Percentiles rank a stretch among this genome's conserved stretches.
phyloP scores from a whole-genome alignment of 2,329 filamentous ascomycete genomes.

The Nemania serpens region DNA sequence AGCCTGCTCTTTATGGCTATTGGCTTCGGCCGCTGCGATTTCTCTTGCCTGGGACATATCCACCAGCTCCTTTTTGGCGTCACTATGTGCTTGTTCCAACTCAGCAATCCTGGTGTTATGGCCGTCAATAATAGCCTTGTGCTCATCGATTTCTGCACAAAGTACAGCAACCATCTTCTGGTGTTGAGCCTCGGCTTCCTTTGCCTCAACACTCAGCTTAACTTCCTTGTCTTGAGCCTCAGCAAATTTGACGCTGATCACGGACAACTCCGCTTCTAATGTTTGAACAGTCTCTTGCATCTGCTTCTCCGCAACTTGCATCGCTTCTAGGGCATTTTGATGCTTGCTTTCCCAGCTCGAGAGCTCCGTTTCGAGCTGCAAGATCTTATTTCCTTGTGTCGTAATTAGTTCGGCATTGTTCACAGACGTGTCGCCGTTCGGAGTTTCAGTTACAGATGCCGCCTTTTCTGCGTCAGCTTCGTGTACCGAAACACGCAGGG shows the following conservation, averaged over 20 bases:
- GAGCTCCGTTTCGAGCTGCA: constrained; percentile 72
- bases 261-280: constrained; percentile 65
- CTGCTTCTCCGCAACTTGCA: constrained; percentile 73
- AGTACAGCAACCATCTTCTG: constrained; percentile 64
- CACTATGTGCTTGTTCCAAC: constrained; percentile 73
- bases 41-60: constrained; percentile 66
- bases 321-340: constrained; percentile 67
- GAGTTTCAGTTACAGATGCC: constrained; percentile 21
- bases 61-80: constrained; percentile 69
- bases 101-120: constrained; percentile 73
- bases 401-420: constrained; percentile 42
- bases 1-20: constrained; percentile 54
- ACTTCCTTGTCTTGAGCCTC: constrained; percentile 48
- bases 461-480: constrained; percentile 35
- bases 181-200: constrained; percentile 59
- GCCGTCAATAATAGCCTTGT: constrained; percentile 72
- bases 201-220: constrained; percentile 49
- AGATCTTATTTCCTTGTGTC: constrained; percentile 62
- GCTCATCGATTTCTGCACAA: constrained; percentile 77
- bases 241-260: constrained; percentile 58
- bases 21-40: constrained; percentile 51
- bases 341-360: constrained; percentile 78
- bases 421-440: constrained; percentile 41
- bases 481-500: constrained; percentile 62
- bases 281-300: constrained; percentile 74